These are phyloP conservation scores for Pythium brachiatum DNA, from an alignment of 352 stramenopile genomes.

Conservation along the genomic window DNA sequence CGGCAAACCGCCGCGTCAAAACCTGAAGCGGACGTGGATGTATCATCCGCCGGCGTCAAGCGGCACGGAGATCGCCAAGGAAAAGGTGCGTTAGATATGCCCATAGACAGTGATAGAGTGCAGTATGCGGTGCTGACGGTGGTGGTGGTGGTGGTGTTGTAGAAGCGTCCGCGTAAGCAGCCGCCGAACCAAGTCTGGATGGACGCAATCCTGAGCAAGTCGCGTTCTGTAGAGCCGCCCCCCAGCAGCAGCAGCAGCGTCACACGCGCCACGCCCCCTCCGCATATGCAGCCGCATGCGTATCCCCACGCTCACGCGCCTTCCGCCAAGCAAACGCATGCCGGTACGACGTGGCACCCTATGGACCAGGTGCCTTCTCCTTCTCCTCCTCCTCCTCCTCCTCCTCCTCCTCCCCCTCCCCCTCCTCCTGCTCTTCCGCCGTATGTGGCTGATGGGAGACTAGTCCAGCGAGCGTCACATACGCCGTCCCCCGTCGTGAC, in stretches of 20 bases:
- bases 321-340: constrained; percentile 6
- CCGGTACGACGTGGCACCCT: background rate
- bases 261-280: background rate
- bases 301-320: background rate
- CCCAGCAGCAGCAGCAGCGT: background rate
- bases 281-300: background rate
- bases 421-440: background rate
- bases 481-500: constrained; percentile 15
- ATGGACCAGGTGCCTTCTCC: background rate
- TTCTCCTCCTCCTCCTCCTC: background rate
- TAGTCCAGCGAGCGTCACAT: background rate
- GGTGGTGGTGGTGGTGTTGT: background rate
- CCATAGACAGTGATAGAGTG: background rate
- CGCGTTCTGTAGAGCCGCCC: constrained; percentile 31
- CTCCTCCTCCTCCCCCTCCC: background rate
- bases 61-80: background rate
- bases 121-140: background rate
- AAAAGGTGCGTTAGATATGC: background rate
- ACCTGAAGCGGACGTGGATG: background rate
- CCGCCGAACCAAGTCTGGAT: constrained; percentile 68
- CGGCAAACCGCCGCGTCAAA: background rate
- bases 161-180: constrained; percentile 25
- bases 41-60: background rate
- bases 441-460: background rate
- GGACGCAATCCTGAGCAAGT: constrained; percentile 71